phyloP scores from a whole-genome alignment of 805 yeast species.

The Yamadazyma sp. region DNA sequence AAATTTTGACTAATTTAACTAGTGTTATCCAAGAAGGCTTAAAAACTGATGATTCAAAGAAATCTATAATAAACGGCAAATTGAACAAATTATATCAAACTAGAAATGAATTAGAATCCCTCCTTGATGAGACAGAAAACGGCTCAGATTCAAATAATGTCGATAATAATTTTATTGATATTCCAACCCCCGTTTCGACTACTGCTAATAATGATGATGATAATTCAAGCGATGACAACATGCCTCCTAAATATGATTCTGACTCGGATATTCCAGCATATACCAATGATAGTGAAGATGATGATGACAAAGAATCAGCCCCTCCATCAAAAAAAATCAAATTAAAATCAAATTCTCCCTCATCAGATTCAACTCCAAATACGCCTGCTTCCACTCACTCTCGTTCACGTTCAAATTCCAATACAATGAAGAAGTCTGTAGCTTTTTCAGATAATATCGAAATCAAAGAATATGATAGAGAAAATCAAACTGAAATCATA shows the following conservation, averaged over 20 bases:
- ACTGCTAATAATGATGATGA: conserved; percentile 9
- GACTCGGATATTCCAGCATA: conserved; percentile 23
- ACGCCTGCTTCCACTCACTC: too few species aligned
- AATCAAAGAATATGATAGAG: conserved; percentile 39
- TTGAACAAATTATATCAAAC: conserved; percentile 25
- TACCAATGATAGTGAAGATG: conserved; percentile 19
- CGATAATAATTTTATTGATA: conserved; percentile 1
- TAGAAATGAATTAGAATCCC: conserved; percentile 29
- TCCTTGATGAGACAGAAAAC: conserved; percentile 16
- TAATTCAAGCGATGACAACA: conserved; percentile 1
- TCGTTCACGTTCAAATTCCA: too few species aligned
- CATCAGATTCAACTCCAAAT: too few species aligned
- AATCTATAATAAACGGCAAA: conserved; percentile 26
- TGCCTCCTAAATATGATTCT: conserved; percentile 7
- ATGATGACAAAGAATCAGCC: conserved; percentile 11
- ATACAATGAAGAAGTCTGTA: conserved; percentile 28
- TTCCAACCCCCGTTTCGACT: not conserved
- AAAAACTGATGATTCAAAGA: conserved; percentile 32
- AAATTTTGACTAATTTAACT: conserved; percentile 23
- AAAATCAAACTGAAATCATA: conserved; percentile 25
- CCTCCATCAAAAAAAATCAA: conserved; percentile 12
- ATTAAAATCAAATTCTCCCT: too few species aligned
- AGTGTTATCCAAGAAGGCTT: conserved; percentile 26
- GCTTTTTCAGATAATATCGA: conserved; percentile 42
- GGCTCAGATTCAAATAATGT: conserved; percentile 1